phyloP scores from a whole-genome alignment of 495 filamentous ascomycete genomes.

The Penicillium parvum region DNA sequence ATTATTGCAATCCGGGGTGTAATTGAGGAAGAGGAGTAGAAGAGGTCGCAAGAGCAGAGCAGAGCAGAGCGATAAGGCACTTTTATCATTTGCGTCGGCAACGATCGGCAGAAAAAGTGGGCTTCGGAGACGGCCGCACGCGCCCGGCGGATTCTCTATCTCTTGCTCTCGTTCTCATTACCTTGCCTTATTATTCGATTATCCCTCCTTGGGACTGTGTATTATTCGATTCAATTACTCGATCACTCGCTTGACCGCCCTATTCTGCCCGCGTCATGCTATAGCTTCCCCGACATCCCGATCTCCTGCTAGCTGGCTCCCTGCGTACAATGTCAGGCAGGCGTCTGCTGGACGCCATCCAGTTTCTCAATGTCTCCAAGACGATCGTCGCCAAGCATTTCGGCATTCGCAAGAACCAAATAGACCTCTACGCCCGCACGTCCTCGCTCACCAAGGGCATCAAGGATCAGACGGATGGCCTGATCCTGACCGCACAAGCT shows the following conservation, averaged over 20 bases:
- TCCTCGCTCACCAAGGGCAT: slow-evolving; percentile 69
- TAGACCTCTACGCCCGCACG: slow-evolving; percentile 71
- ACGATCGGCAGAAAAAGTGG: slow-evolving; percentile 13
- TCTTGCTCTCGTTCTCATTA: not conserved
- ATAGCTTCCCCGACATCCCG: slow-evolving; percentile 2
- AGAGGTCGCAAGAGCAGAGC: slow-evolving; percentile 4
- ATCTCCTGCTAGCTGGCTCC: not conserved
- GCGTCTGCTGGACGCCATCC: slow-evolving; percentile 73
- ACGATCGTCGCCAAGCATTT: slow-evolving; percentile 76
- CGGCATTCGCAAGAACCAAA: slow-evolving; percentile 67
- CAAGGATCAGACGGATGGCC: slow-evolving; percentile 57
- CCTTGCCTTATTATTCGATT: slow-evolving; percentile 2
- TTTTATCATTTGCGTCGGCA: not conserved
- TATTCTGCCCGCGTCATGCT: slow-evolving; percentile 11
- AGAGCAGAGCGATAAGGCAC: slow-evolving; percentile 3
- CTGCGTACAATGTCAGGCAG: slow-evolving; percentile 66
- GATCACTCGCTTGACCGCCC: slow-evolving; percentile 3
- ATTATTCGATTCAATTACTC: slow-evolving; percentile 20
- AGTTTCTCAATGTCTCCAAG: slow-evolving; percentile 71
- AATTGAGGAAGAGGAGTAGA: slow-evolving; percentile 1
- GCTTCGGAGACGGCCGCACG: slow-evolving; percentile 15
- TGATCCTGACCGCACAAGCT: slow-evolving; percentile 60
- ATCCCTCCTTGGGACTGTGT: not conserved
- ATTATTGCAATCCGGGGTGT: slow-evolving; percentile 4
- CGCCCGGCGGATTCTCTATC: slow-evolving; percentile 23